phyloP scores from a whole-genome alignment of 2,329 filamentous ascomycete genomes.

The Pseudogymnoascus destructans region DNA sequence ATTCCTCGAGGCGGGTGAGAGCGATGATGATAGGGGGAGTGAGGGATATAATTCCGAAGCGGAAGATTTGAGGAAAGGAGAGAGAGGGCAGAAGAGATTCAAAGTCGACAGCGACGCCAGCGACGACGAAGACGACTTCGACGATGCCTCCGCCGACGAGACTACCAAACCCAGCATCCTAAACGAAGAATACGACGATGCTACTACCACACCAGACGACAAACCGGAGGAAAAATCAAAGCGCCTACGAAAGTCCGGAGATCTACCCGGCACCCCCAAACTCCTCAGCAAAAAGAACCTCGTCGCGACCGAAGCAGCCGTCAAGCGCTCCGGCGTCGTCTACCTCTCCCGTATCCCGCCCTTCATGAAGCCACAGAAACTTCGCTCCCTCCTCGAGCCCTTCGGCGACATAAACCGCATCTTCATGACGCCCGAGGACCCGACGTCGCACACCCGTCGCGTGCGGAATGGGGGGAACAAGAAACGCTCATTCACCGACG shows the following conservation, averaged over 20 bases:
- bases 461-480: slow-evolving; percentile 68
- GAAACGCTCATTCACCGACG: slow-evolving; percentile 68
- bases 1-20: slow-evolving; percentile 50
- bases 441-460: slow-evolving; percentile 49
- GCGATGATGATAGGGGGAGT: slow-evolving; percentile 38
- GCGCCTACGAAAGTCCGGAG: slow-evolving; percentile 22
- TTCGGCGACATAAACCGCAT: slow-evolving; percentile 67
- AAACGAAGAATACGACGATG: slow-evolving; percentile 24
- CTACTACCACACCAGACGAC: slow-evolving; percentile 15
- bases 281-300: slow-evolving; percentile 55
- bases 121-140: slow-evolving; percentile 26
- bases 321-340: slow-evolving; percentile 64
- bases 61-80: slow-evolving; percentile 54
- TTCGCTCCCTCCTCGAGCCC: slow-evolving; percentile 60
- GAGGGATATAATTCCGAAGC: slow-evolving; percentile 53
- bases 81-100: slow-evolving; percentile 47
- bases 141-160: slow-evolving; percentile 21
- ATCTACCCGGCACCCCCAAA: slow-evolving; percentile 38
- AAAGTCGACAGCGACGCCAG: slow-evolving; percentile 37
- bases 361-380: slow-evolving; percentile 74
- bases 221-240: slow-evolving; percentile 17
- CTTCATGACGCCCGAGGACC: slow-evolving; percentile 67
- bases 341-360: slow-evolving; percentile 77
- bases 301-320: slow-evolving; percentile 47
- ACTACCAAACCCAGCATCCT: slow-evolving; percentile 17